Conservation (phyloP, 495 filamentous ascomycete genomes). For the Massariosphaeria phaeospora region DNA sequence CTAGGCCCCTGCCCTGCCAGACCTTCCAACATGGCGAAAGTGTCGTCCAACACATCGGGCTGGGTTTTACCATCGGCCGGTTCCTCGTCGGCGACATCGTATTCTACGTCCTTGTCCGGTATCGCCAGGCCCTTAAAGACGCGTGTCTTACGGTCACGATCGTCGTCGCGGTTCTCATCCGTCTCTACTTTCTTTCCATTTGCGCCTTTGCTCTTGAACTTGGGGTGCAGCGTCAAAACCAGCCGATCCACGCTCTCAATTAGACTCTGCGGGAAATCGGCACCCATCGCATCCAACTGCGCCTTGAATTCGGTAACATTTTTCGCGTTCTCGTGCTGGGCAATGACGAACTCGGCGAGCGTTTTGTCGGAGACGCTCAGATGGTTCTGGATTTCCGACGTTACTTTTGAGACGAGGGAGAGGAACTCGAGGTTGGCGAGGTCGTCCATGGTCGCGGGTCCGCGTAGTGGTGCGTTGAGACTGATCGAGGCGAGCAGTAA, state of each 20-base stretch:
- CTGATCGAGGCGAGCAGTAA: not conserved
- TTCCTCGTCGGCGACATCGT: constrained; percentile 35
- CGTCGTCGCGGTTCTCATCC: constrained; percentile 34
- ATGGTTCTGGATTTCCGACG: constrained; percentile 89
- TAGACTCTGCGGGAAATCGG: constrained; percentile 84
- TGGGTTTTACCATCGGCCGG: constrained; percentile 39
- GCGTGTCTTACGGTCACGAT: constrained; percentile 58
- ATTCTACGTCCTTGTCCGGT: constrained; percentile 67
- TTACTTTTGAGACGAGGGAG: constrained; percentile 90
- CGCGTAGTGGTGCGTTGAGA: not conserved
- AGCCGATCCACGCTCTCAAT: constrained; percentile 87
- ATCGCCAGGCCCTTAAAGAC: constrained; percentile 87
- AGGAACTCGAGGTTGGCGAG: constrained; percentile 84
- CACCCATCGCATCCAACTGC: constrained; percentile 66
- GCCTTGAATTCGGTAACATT: constrained; percentile 64
- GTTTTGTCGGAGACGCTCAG: constrained; percentile 90
- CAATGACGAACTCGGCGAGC: constrained; percentile 90
- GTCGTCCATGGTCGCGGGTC: constrained; percentile 64
- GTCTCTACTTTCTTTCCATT: no score
- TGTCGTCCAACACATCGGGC: constrained; percentile 79
- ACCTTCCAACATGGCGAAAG: constrained; percentile 82
- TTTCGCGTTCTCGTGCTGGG: constrained; percentile 72
- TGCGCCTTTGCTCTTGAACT: constrained; percentile 59
- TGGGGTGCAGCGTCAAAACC: constrained; percentile 84
- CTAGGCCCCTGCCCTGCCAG: constrained; percentile 63